These are phyloP conservation scores for Dactylonectria estremocensis DNA, from an alignment of 2,329 filamentous ascomycete species.

Conservation along the genomic window DNA sequence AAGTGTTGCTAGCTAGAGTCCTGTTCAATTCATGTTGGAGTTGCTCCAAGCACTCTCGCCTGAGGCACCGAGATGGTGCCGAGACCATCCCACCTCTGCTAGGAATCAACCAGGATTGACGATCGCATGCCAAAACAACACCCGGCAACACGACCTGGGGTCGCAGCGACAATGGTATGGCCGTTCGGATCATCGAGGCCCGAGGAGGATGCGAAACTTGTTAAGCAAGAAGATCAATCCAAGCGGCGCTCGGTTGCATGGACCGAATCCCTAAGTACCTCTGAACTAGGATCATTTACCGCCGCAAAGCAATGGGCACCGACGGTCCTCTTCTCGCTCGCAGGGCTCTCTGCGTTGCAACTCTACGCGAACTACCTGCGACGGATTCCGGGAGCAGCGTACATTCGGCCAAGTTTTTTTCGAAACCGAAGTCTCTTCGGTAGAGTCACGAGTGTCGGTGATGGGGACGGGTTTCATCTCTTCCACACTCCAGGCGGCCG, in stretches of 20 bases:
- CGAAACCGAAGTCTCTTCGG: conserved; percentile 85
- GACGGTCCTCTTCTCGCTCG: conserved; percentile 55
- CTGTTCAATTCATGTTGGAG: conserved; percentile 4
- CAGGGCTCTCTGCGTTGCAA: conserved; percentile 57
- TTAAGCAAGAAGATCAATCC: conserved; percentile 37
- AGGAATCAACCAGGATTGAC: conserved; percentile 24
- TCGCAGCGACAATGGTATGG: conserved; percentile 58
- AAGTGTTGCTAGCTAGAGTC: conserved; percentile 6
- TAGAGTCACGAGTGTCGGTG: conserved; percentile 91
- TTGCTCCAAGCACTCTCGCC: conserved; percentile 29
- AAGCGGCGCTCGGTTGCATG: conserved; percentile 54
- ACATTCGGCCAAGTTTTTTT: conserved; percentile 83
- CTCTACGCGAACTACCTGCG: conserved; percentile 85
- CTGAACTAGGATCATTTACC: conserved; percentile 49
- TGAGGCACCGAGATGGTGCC: conserved; percentile 46
- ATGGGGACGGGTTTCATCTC: conserved; percentile 95
- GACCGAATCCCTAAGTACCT: conserved; percentile 54
- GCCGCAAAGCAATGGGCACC: conserved; percentile 59
- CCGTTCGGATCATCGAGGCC: conserved; percentile 54
- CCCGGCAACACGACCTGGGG: conserved; percentile 45
- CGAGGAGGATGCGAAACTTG: conserved; percentile 40
- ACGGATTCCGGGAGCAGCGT: conserved; percentile 83
- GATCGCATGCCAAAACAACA: conserved; percentile 30
- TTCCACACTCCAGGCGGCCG: conserved; percentile 96
- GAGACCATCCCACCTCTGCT: conserved; percentile 34